phyloP scores from a whole-genome alignment of 1,139 yeast genomes.

The Blastobotrys niveus region DNA sequence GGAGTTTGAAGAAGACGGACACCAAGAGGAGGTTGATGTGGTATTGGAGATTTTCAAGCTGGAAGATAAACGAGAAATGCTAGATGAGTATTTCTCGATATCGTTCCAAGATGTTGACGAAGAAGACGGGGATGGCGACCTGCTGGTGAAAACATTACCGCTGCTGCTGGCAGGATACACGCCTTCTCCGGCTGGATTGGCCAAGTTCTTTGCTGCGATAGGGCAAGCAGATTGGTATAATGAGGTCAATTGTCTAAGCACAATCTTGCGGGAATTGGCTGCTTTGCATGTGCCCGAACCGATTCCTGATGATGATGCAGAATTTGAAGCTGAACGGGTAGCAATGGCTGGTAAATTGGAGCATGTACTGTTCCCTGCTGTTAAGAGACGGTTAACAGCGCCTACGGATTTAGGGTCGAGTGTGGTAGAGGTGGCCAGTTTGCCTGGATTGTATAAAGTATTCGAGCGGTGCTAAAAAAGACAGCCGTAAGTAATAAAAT shows the following conservation, averaged over 20 bases:
- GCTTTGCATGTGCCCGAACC: slow-evolving; percentile 68
- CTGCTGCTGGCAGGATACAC: slow-evolving; percentile 55
- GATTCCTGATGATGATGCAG: slow-evolving; percentile 26
- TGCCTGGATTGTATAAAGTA: slow-evolving; percentile 85
- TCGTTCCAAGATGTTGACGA: slow-evolving; percentile 26
- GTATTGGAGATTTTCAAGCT: slow-evolving; percentile 14
- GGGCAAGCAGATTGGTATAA: slow-evolving; percentile 60
- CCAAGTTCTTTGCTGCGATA: slow-evolving; percentile 59
- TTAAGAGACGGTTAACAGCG: slow-evolving; percentile 62
- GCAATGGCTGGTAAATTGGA: slow-evolving; percentile 40
- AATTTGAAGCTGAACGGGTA: slow-evolving; percentile 12
- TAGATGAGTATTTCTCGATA: slow-evolving; percentile 69
- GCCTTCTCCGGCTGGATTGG: slow-evolving; percentile 57
- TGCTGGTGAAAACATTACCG: slow-evolving; percentile 47
- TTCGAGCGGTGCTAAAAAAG: slow-evolving; percentile 90
- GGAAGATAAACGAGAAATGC: slow-evolving; percentile 53
- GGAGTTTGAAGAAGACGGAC: slow-evolving; percentile 1
- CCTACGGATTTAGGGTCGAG: slow-evolving; percentile 48
- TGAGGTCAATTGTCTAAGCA: slow-evolving; percentile 63
- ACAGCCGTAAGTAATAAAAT: no score
- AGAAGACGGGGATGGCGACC: slow-evolving; percentile 10
- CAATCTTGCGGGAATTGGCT: slow-evolving; percentile 63
- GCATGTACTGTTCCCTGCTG: slow-evolving; percentile 56
- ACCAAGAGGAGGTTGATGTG: neutral
- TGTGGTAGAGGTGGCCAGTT: slow-evolving; percentile 78